Evolutionary conservation across 2,329 filamentous ascomycete species (phyloP).

Genomic region (Atkinsonella texensis): DNA sequence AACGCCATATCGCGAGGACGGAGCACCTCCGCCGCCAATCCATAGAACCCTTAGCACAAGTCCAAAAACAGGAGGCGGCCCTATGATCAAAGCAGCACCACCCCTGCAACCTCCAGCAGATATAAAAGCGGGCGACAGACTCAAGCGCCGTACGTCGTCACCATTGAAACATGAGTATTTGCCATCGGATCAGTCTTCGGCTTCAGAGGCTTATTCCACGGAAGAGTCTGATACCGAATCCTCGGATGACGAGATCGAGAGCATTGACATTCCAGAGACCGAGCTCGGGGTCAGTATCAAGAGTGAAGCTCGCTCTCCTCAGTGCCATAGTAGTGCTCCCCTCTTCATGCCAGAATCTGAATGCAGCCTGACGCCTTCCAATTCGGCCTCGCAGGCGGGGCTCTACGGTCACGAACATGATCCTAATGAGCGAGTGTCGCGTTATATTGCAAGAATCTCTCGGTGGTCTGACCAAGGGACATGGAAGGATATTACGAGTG

Average conservation of each 20-base stretch:
- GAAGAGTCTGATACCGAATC: constrained; percentile 37
- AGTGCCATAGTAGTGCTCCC: constrained; percentile 15
- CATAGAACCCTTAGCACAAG: constrained; percentile 34
- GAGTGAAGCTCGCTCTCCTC: constrained; percentile 18
- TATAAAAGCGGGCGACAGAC: constrained; percentile 26
- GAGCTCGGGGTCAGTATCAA: constrained; percentile 46
- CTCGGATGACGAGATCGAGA: constrained; percentile 46
- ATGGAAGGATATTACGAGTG: constrained; percentile 46
- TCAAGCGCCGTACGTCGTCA: constrained; percentile 70
- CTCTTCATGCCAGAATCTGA: constrained; percentile 35
- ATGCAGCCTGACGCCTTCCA: constrained; percentile 62
- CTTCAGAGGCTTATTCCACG: constrained; percentile 39
- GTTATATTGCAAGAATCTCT: constrained; percentile 43
- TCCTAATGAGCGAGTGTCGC: constrained; percentile 30
- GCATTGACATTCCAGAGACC: constrained; percentile 46
- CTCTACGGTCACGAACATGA: constrained; percentile 35
- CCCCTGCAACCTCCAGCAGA: constrained; percentile 23
- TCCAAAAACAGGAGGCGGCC: constrained; percentile 13
- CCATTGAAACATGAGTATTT: constrained; percentile 96
- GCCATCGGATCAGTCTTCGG: constrained; percentile 58
- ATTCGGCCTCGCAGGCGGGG: constrained; percentile 65
- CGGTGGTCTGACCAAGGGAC: constrained; percentile 49
- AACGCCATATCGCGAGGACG: constrained; percentile 36
- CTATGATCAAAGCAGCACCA: constrained; percentile 8
- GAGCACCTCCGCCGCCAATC: constrained; percentile 41